Conservation (phyloP, 495 filamentous ascomycete species). For the Chaetomium cochliodes region DNA sequence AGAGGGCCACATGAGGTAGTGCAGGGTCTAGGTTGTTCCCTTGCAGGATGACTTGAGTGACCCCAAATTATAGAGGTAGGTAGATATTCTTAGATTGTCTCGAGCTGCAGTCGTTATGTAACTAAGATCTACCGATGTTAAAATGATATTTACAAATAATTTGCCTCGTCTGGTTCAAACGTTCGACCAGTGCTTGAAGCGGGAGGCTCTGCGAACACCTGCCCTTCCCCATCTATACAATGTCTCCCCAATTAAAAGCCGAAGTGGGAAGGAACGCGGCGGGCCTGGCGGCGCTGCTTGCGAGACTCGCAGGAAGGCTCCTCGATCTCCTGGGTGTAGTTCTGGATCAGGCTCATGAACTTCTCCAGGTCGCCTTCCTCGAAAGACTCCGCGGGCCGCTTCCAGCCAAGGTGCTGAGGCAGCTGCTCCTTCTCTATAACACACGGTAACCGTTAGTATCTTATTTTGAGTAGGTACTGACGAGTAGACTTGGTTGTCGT, state of each 20-base stretch:
- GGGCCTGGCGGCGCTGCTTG: neutral
- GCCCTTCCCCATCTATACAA: neutral
- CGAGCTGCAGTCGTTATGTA: neutral
- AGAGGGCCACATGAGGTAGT: too few relatives aligned
- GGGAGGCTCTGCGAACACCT: neutral
- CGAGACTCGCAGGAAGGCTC: neutral
- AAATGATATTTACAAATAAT: neutral
- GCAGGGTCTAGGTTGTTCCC: too few relatives aligned
- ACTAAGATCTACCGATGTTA: neutral
- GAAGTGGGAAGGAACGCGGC: neutral
- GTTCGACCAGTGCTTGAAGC: neutral
- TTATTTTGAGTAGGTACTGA: neutral
- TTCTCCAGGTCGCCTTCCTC: constrained; percentile 8
- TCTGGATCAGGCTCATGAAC: neutral
- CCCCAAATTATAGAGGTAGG: neutral
- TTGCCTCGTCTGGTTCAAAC: too few relatives aligned
- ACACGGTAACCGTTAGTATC: neutral
- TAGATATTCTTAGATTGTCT: neutral
- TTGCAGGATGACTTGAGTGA: too few relatives aligned
- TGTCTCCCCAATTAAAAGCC: neutral
- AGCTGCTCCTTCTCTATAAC: constrained; percentile 40
- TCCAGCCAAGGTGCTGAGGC: constrained; percentile 47
- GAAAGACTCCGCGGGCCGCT: constrained; percentile 8
- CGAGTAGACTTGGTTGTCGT: too few relatives aligned
- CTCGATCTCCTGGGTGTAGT: neutral